Conservation (phyloP, 1,284 basidiomycete species). For the Sparassis latifolia region DNA sequence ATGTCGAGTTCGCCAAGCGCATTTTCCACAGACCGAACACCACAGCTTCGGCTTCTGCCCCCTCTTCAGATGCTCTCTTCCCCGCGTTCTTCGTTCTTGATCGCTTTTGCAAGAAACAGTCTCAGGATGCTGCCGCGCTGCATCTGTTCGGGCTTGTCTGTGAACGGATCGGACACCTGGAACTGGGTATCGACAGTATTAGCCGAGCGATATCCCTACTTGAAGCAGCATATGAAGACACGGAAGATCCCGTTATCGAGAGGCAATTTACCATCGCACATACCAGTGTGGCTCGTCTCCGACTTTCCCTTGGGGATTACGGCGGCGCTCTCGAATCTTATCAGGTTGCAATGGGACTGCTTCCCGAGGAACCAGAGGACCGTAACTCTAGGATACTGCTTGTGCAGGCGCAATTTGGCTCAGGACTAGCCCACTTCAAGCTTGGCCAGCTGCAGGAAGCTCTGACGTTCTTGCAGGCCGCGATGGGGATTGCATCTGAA, state of each 20-base stretch:
- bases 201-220: constrained; percentile 67
- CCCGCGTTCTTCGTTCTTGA: constrained; percentile 79
- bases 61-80: constrained; percentile 40
- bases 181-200: constrained; percentile 55
- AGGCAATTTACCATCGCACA: constrained; percentile 79
- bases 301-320: constrained; percentile 55
- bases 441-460: constrained; percentile 58
- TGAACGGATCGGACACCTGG: constrained; percentile 74
- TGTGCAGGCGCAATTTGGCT: constrained; percentile 65
- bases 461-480: constrained; percentile 60
- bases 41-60: constrained; percentile 17
- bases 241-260: constrained; percentile 76
- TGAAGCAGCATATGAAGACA: constrained; percentile 84
- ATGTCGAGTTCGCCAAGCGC: constrained; percentile 72
- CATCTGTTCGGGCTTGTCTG: constrained; percentile 86
- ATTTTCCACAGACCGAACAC: constrained; percentile 46
- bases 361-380: constrained; percentile 37
- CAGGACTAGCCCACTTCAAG: constrained; percentile 69
- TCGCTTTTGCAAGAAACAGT: constrained; percentile 66
- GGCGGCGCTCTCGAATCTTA: constrained; percentile 64
- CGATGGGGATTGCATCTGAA: constrained; percentile 49
- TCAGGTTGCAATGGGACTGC: constrained; percentile 68
- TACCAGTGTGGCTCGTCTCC: constrained; percentile 75
- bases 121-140: constrained; percentile 68
- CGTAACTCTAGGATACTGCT: constrained; percentile 37